Conservation (phyloP, 371 early-diverging fungal genomes). For the Sporodiniella umbellata region DNA sequence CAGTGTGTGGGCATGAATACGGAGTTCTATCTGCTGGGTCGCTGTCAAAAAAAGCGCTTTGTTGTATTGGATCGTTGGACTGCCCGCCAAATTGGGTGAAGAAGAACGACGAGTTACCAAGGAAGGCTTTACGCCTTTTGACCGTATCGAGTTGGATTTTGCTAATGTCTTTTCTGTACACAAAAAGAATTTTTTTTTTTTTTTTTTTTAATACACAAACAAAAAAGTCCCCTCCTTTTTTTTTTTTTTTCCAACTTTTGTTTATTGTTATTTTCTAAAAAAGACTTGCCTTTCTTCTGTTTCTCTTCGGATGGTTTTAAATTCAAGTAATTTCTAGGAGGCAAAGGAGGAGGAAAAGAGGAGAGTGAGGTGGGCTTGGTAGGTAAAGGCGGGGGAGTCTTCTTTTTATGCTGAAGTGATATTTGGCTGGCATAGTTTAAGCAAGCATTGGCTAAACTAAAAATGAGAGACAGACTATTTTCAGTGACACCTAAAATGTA, state of each 20-base stretch:
- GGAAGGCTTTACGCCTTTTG: neutral
- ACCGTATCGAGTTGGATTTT: neutral
- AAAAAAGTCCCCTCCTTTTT: too few relatives aligned
- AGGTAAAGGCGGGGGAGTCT: conserved; percentile 34
- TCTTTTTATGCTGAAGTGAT: conserved; percentile 1
- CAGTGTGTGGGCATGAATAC: neutral
- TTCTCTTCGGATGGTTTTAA: neutral
- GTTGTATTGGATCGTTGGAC: conserved; percentile 7
- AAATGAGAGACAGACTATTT: conserved; percentile 19
- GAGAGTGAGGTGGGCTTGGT: conserved; percentile 14
- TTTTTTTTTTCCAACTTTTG: neutral
- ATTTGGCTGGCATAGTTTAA: conserved; percentile 28
- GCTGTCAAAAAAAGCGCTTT: conserved; percentile 11
- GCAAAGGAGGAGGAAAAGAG: conserved; percentile 1
- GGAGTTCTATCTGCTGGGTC: neutral
- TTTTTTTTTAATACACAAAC: too few relatives aligned
- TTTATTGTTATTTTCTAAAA: neutral
- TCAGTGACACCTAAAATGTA: conserved; percentile 4
- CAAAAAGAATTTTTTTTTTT: neutral
- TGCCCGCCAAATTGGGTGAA: conserved; percentile 13
- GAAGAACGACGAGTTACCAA: conserved; percentile 13
- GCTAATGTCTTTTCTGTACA: neutral
- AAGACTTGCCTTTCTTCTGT: neutral
- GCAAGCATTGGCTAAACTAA: conserved; percentile 32
- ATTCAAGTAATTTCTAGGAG: neutral